Conservation (phyloP, 768 basidiomycete genomes). For the Dacryopinax spathularia region DNA sequence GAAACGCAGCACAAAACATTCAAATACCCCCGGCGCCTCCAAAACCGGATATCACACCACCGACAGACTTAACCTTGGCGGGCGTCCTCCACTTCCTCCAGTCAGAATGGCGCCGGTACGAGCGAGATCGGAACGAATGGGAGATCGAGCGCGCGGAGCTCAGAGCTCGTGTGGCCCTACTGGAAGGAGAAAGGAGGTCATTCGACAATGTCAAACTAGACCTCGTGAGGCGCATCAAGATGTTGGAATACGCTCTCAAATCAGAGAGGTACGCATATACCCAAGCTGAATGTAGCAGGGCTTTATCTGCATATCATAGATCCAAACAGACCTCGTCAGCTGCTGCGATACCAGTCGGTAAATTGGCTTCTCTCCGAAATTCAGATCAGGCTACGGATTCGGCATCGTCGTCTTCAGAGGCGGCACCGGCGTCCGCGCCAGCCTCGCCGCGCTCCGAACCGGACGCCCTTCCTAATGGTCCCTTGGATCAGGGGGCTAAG, state of each 20-base stretch:
- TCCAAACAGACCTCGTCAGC: constrained; percentile 64
- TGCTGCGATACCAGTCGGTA: constrained; percentile 47
- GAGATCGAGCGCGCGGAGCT: constrained; percentile 93
- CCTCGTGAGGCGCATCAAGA: constrained; percentile 91
- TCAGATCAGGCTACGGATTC: background rate
- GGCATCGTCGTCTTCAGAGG: constrained; percentile 6
- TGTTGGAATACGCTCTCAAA: constrained; percentile 94
- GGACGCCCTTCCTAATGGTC: background rate
- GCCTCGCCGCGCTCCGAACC: constrained; percentile 1
- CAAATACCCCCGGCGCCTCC: background rate
- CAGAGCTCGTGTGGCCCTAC: constrained; percentile 88
- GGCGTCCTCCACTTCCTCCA: constrained; percentile 94
- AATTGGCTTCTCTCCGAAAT: constrained; percentile 44
- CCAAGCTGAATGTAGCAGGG: background rate
- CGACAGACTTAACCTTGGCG: constrained; percentile 69
- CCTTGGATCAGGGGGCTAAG: background rate
- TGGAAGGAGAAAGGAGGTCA: constrained; percentile 92
- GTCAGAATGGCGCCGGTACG: constrained; percentile 94
- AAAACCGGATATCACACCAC: background rate
- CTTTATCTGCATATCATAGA: too few species aligned
- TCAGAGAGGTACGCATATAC: constrained; percentile 63
- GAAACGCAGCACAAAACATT: background rate
- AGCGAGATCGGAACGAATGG: constrained; percentile 98
- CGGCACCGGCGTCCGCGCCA: background rate
- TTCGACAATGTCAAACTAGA: constrained; percentile 96